These are phyloP conservation scores for Fusarium decemcellulare DNA, from an alignment of 2,329 filamentous ascomycete species.

Conservation along the genomic window DNA sequence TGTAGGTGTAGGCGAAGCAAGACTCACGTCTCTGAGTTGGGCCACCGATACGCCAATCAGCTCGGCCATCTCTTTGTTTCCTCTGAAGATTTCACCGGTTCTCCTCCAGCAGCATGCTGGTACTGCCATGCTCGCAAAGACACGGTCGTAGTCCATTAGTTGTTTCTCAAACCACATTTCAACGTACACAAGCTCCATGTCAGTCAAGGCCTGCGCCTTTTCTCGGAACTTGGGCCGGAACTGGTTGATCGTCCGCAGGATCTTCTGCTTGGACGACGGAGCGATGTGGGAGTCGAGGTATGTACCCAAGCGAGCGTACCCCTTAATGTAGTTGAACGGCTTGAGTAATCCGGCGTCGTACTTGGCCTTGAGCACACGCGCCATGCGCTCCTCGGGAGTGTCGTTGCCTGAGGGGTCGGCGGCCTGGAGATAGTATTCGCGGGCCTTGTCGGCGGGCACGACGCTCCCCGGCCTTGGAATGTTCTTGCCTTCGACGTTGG, in stretches of 20 bases:
- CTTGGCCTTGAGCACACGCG: conserved; percentile 93
- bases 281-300: conserved; percentile 95
- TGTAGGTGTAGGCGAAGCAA: conserved; percentile 19
- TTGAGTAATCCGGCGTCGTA: conserved; percentile 95
- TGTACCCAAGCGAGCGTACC: conserved; percentile 88
- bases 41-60: conserved; percentile 95
- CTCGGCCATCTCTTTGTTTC: conserved; percentile 99
- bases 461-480: conserved; percentile 74
- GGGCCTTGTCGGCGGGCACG: conserved; percentile 78
- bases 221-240: conserved; percentile 97
- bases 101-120: conserved; percentile 97
- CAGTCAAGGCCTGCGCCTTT: conserved; percentile 91
- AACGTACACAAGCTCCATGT: conserved; percentile 93
- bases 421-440: conserved; percentile 97
- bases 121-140: conserved; percentile 99
- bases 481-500: conserved; percentile 62
- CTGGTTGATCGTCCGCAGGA: conserved; percentile 89
- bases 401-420: conserved; percentile 91
- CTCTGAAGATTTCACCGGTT: conserved; percentile 96
- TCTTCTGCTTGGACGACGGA: conserved; percentile 87
- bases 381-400: conserved; percentile 94
- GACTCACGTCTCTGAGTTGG: conserved; percentile 86
- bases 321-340: conserved; percentile 98
- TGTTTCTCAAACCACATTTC: conserved; percentile 99
- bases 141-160: conserved; percentile 97